Percentiles rank a stretch among this genome's conserved stretches.
Evolutionary conservation across 140 eudicot genomes (phyloP).

Genomic region (Erigeron philadelphicus): DNA sequence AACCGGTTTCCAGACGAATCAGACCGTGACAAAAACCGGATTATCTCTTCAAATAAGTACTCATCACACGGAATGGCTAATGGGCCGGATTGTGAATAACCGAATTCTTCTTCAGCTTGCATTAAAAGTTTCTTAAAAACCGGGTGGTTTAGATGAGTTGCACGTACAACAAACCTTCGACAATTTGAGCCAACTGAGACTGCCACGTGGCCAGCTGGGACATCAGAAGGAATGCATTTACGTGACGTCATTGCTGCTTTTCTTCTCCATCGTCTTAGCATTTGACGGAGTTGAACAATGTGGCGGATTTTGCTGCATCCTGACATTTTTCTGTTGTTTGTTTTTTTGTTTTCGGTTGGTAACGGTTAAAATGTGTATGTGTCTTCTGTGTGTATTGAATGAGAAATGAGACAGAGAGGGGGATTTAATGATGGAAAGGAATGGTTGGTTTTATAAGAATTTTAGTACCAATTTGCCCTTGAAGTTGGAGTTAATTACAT

Average conservation of each 20-base stretch:
- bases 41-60: constrained; percentile 58
- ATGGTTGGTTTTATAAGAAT: constrained; percentile 30
- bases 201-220: constrained; percentile 89
- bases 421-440: constrained; percentile 9
- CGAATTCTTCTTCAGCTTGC: constrained; percentile 83
- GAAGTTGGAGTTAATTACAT: constrained; percentile 3
- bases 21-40: constrained; percentile 51
- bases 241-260: constrained; percentile 49
- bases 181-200: constrained; percentile 59
- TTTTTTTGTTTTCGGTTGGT: constrained; percentile 9
- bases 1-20: constrained; percentile 48
- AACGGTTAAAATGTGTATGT: neutral
- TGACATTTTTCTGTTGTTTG: constrained; percentile 39
- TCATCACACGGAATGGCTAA: constrained; percentile 80
- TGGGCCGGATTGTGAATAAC: constrained; percentile 66
- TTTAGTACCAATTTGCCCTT: constrained; percentile 28
- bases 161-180: constrained; percentile 63
- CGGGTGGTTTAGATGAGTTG: constrained; percentile 71
- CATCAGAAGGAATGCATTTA: constrained; percentile 49
- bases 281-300: constrained; percentile 80
- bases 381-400: neutral
- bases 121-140: constrained; percentile 48
- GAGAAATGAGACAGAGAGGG: constrained; percentile 21
- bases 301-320: constrained; percentile 83
- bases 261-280: constrained; percentile 77